Percentiles rank a stretch among this genome's conserved stretches.
phyloP scores from a whole-genome alignment of 2,329 filamentous ascomycete species.

The Pseudogymnoascus sp. region DNA sequence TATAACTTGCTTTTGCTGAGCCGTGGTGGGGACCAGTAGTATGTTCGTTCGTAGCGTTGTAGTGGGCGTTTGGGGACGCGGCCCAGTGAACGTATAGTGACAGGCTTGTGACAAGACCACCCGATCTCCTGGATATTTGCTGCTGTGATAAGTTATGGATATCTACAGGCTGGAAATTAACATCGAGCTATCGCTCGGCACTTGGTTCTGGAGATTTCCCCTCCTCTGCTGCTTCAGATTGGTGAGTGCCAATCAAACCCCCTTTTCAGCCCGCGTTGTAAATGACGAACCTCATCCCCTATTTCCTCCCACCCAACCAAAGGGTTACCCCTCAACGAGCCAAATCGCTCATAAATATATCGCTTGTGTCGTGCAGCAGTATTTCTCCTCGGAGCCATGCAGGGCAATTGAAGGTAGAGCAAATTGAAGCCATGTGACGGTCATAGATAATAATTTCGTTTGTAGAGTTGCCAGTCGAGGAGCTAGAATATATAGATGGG shows the following conservation, averaged over 20 bases:
- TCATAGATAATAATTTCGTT: neutral
- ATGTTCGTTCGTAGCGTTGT: neutral
- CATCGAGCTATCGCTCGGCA: neutral
- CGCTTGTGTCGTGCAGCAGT: neutral
- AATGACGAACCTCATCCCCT: neutral
- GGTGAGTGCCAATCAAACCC: neutral
- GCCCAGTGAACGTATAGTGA: neutral
- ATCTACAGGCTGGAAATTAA: neutral
- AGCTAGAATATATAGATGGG: neutral
- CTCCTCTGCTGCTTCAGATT: neutral
- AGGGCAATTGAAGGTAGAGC: neutral
- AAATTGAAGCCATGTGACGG: neutral
- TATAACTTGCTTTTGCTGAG: neutral
- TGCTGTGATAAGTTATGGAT: neutral
- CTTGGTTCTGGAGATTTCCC: neutral
- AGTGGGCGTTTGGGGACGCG: neutral
- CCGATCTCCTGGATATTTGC: neutral
- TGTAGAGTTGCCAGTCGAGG: neutral
- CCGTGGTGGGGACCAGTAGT: neutral
- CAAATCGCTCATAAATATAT: neutral
- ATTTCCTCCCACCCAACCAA: neutral
- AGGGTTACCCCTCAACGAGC: neutral
- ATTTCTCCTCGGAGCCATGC: neutral
- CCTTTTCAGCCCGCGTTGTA: neutral
- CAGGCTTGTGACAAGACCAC: too few species aligned